Evolutionary conservation across 768 basidiomycete genomes (phyloP), one percentile per base, ranked within the genome.

Genomic region (Mycena alexandri): DNA sequence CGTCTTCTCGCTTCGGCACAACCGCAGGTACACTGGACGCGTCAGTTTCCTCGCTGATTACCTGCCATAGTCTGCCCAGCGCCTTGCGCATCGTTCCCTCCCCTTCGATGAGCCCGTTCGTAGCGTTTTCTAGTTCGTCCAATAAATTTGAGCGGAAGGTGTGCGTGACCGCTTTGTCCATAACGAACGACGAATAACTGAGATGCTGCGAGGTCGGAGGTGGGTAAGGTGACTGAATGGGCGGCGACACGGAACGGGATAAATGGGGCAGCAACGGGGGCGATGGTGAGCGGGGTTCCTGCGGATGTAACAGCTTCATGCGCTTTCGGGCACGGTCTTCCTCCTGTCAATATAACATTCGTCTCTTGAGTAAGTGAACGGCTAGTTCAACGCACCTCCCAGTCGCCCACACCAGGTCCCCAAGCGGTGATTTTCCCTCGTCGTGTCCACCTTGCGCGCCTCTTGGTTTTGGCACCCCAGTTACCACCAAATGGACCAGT

Each of bases 321-420:
- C 94, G 90, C 79, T 94, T 93, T 70, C 94, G 85, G 42, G 93
- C 92, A 61, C 91, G 89, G 70, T 94, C 92, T 77, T 95, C 94
- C 29, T 89, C 85, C 94, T 94, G 76, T 52, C 29, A 10, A 59
- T 16, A 22, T 25, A 38, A 73, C 58, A 71, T 64, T 60, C 34
- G 68, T 59, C 55, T 44, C 54, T 62, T 42, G 60, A 55, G 41
- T 36, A 17, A 41, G 33, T 44, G 54, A 59, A 47, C 67, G 46
- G 47, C 50, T 33, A 24, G 54, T 11, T 50, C 17, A 17, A 75
- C 84, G 69, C 74, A 92, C 94, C 88, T 95, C 93, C 90, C 92
- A 94, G 65, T 95, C 93, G 41, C 93, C 93, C 82, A 89, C 87
- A 53, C 87, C 86, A 22, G 94, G 93, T 33, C 93, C 93, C 94